Evolutionary conservation across 768 basidiomycete genomes (phyloP).

Genomic region (Grammothele lineata): DNA sequence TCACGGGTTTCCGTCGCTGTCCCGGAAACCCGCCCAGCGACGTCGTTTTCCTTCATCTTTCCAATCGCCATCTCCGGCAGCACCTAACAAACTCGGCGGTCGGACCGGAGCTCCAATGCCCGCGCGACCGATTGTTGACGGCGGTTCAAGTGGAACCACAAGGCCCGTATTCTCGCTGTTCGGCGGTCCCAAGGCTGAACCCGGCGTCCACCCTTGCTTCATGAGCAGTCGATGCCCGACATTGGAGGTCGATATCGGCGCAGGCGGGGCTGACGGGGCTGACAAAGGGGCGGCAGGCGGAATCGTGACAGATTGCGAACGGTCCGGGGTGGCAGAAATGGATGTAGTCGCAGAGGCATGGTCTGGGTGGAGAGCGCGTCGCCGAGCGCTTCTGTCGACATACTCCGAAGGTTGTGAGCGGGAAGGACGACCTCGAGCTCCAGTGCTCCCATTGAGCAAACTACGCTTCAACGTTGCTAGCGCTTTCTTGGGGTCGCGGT

Average conservation of each 20-base stretch:
- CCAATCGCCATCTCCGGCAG: constrained; percentile 28
- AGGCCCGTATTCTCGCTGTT: constrained; percentile 37
- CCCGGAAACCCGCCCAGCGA: constrained; percentile 32
- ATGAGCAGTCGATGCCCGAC: constrained; percentile 65
- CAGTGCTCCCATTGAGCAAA: constrained; percentile 26
- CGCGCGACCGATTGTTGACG: constrained; percentile 38
- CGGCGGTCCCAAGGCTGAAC: constrained; percentile 44
- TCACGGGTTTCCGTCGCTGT: background rate
- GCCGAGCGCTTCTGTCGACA: constrained; percentile 67
- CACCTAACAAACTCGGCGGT: constrained; percentile 16
- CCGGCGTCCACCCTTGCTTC: constrained; percentile 78
- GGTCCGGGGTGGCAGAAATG: too few relatives aligned
- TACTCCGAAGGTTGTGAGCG: constrained; percentile 29
- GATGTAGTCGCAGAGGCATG: constrained; percentile 41
- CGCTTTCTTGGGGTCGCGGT: constrained; percentile 58
- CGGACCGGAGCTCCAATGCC: constrained; percentile 44
- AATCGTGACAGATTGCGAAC: too few relatives aligned
- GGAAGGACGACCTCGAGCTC: too few relatives aligned
- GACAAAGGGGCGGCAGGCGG: constrained; percentile 19
- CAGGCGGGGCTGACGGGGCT: constrained; percentile 29
- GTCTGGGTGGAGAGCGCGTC: constrained; percentile 54
- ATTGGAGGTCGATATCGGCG: constrained; percentile 52
- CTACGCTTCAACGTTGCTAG: constrained; percentile 60
- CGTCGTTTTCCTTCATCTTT: constrained; percentile 37
- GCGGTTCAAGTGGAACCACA: constrained; percentile 55